phyloP scores from a whole-genome alignment of 2,329 filamentous ascomycete species.

The Arthrobotrys megalospora region DNA sequence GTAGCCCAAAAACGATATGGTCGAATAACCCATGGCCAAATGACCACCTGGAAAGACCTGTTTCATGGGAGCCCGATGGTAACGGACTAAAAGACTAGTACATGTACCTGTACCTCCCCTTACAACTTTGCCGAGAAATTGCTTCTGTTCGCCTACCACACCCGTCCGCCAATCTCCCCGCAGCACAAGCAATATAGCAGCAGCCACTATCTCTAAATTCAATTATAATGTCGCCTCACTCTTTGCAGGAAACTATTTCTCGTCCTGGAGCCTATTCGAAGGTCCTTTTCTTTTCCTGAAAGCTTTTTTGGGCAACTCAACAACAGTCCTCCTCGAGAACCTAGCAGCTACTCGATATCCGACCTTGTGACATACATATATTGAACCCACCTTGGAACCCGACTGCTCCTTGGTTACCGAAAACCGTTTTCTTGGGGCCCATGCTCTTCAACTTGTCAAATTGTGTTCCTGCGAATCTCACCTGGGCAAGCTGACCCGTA shows the following conservation, averaged over 20 bases:
- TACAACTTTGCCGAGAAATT: conserved; percentile 62
- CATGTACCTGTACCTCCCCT: conserved; percentile 62
- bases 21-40: conserved; percentile 60
- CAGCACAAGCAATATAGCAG: conserved; percentile 62
- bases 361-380: conserved; percentile 49
- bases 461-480: conserved; percentile 58
- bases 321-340: conserved; percentile 36
- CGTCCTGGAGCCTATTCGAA: conserved; percentile 59
- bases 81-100: conserved; percentile 61
- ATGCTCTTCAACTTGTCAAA: conserved; percentile 52
- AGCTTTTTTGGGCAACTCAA: conserved; percentile 59
- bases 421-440: conserved; percentile 51
- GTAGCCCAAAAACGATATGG: conserved; percentile 60
- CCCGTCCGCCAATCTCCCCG: conserved; percentile 61
- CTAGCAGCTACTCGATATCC: conserved; percentile 36
- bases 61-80: conserved; percentile 61
- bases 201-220: conserved; percentile 62
- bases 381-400: conserved; percentile 38
- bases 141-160: conserved; percentile 62
- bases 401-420: conserved; percentile 47
- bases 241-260: conserved; percentile 57
- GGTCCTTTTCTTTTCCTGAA: conserved; percentile 53
- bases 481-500: conserved; percentile 57
- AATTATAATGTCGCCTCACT: conserved; percentile 61
- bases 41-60: conserved; percentile 61